These are phyloP conservation scores for Diplogelasinospora grovesii DNA, from an alignment of 495 filamentous ascomycete genomes.

Conservation along the genomic window DNA sequence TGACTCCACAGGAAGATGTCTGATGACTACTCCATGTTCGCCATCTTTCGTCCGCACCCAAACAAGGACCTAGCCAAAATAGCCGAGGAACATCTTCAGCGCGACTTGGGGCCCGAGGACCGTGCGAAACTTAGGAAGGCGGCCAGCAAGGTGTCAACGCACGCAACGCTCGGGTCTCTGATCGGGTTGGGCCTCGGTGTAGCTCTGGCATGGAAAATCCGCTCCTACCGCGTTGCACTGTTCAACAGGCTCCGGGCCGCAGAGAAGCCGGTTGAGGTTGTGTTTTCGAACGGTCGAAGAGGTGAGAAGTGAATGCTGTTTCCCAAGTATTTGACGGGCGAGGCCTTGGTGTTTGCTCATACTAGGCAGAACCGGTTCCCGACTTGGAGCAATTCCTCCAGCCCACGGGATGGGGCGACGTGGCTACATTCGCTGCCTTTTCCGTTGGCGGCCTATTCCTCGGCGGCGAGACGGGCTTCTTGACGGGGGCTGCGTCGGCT, in stretches of 20 bases:
- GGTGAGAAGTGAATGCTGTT: constrained; percentile 32
- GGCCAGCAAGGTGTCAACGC: constrained; percentile 42
- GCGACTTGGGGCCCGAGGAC: constrained; percentile 54
- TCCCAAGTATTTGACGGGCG: not conserved
- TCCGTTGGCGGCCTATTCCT: constrained; percentile 54
- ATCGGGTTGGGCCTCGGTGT: constrained; percentile 54
- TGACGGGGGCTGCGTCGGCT: constrained; percentile 48
- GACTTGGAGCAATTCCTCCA: constrained; percentile 52
- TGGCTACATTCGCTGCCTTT: constrained; percentile 59
- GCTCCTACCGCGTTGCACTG: constrained; percentile 45
- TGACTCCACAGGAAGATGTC: too few relatives aligned
- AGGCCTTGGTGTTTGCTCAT: too few relatives aligned
- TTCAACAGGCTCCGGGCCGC: constrained; percentile 53
- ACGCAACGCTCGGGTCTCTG: constrained; percentile 52
- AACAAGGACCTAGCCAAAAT: constrained; percentile 49
- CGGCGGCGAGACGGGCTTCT: constrained; percentile 56
- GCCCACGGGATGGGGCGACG: constrained; percentile 52
- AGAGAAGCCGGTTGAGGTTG: constrained; percentile 54
- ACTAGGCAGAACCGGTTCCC: constrained; percentile 48
- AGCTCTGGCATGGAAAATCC: constrained; percentile 50
- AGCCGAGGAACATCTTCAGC: constrained; percentile 56
- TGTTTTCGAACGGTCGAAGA: constrained; percentile 53
- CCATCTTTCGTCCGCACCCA: constrained; percentile 48
- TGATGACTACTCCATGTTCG: constrained; percentile 36
- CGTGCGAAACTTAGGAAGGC: constrained; percentile 52